A percentile compares a stretch with the other conserved stretches of the same genome.
Conservation (phyloP, 2,329 filamentous ascomycete species). For the Zymoseptoria ardabiliae region DNA sequence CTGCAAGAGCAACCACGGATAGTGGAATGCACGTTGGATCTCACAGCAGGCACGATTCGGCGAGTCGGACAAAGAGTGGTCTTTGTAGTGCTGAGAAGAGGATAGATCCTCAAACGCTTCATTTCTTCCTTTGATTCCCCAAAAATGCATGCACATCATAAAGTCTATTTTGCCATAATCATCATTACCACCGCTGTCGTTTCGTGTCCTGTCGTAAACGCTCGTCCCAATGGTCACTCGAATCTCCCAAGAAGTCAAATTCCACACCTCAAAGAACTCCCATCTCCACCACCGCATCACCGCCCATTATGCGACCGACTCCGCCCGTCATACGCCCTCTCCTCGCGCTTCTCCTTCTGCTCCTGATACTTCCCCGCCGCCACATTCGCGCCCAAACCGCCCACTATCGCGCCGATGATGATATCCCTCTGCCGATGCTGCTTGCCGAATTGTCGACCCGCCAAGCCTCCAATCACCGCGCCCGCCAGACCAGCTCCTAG, state of each 20-base stretch:
- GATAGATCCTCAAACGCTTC: too few relatives aligned
- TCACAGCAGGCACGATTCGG: too few relatives aligned
- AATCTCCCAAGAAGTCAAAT: not conserved
- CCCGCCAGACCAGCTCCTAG: slow-evolving; percentile 28
- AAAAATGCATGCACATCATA: not conserved
- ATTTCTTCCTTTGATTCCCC: too few relatives aligned
- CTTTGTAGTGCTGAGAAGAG: too few relatives aligned
- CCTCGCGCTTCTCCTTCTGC: slow-evolving; percentile 17
- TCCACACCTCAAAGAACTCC: not conserved
- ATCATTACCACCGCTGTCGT: not conserved
- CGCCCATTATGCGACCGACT: slow-evolving; percentile 3
- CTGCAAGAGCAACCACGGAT: too few relatives aligned
- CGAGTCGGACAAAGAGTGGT: too few relatives aligned
- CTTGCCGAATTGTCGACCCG: slow-evolving; percentile 26
- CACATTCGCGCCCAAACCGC: slow-evolving; percentile 28
- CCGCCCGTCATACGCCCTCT: slow-evolving; percentile 12
- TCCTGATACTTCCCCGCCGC: slow-evolving; percentile 28
- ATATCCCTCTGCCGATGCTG: slow-evolving; percentile 28
- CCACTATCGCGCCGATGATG: slow-evolving; percentile 28
- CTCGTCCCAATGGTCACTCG: not conserved
- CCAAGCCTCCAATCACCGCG: slow-evolving; percentile 29
- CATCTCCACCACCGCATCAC: not conserved
- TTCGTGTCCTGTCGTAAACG: not conserved
- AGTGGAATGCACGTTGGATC: too few relatives aligned
- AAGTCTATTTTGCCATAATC: not conserved